Percentiles rank a stretch among this genome's conserved stretches.
These are phyloP conservation scores for Dendrobium chrysotoxum DNA, from an alignment of 106 monocot species.

Conservation along the genomic window DNA sequence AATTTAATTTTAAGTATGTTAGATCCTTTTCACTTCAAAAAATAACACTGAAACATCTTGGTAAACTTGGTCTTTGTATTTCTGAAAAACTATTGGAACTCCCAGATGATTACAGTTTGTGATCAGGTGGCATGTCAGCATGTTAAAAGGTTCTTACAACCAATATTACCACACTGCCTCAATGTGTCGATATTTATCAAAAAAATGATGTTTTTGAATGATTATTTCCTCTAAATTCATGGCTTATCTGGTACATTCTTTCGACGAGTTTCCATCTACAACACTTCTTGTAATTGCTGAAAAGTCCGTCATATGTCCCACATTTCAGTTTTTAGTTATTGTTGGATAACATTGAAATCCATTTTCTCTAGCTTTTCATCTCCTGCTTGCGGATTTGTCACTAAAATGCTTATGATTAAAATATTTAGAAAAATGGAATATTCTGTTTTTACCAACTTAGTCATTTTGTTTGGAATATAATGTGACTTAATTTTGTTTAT, in stretches of 20 bases:
- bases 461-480: not conserved
- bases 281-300: not conserved
- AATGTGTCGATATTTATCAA: not conserved
- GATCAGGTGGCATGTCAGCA: too few relatives aligned
- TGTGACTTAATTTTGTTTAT: slow-evolving; percentile 5
- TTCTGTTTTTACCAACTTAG: not conserved
- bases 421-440: not conserved
- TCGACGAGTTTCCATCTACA: not conserved
- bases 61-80: too few relatives aligned
- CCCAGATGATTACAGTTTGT: too few relatives aligned
- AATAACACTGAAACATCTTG: too few relatives aligned
- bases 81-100: too few relatives aligned
- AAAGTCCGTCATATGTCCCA: not conserved
- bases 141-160: not conserved
- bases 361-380: not conserved
- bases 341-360: not conserved
- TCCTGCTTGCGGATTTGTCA: not conserved
- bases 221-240: not conserved
- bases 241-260: not conserved
- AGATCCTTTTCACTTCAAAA: too few relatives aligned
- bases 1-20: too few relatives aligned
- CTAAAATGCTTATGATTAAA: not conserved
- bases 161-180: not conserved
- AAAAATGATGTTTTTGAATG: not conserved
- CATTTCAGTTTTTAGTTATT: not conserved